Percentiles rank a stretch among this genome's conserved stretches.
phyloP scores from a whole-genome alignment of 2,329 filamentous ascomycete genomes.

The Pseudovirgaria hyperparasitica region DNA sequence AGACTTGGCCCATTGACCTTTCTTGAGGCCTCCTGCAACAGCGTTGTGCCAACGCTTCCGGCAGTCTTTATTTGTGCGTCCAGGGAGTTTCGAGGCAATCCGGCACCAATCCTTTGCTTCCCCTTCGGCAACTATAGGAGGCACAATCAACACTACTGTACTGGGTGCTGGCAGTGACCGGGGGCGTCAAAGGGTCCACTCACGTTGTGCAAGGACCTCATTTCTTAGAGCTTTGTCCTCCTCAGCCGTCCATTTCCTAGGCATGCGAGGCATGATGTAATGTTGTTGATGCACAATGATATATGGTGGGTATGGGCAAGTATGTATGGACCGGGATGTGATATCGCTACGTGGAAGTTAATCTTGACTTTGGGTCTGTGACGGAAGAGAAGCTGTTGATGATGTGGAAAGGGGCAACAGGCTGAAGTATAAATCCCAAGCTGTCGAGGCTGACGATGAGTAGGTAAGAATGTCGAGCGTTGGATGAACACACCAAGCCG shows the following conservation, averaged over 20 bases:
- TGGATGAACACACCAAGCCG: no score
- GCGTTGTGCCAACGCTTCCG: conserved; percentile 32
- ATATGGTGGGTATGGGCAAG: conserved; percentile 1
- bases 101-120: conserved; percentile 22
- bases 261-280: conserved; percentile 3
- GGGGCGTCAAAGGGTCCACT: neutral
- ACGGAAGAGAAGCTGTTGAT: no score
- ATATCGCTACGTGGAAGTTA: no score
- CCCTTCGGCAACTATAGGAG: conserved; percentile 5
- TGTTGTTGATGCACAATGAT: neutral
- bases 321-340: no score
- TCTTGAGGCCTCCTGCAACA: conserved; percentile 24
- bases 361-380: no score
- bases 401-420: no score
- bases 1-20: conserved; percentile 27
- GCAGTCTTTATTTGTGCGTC: conserved; percentile 32
- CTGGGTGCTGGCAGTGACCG: neutral
- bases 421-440: no score
- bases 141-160: no score
- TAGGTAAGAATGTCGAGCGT: no score
- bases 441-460: no score
- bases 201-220: conserved; percentile 16
- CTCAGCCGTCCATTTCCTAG: conserved; percentile 16
- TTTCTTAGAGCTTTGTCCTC: conserved; percentile 16
- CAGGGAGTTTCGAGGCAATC: conserved; percentile 24